Conservation (phyloP, 345 rosid genomes). For the Pelargonium nanum region DNA sequence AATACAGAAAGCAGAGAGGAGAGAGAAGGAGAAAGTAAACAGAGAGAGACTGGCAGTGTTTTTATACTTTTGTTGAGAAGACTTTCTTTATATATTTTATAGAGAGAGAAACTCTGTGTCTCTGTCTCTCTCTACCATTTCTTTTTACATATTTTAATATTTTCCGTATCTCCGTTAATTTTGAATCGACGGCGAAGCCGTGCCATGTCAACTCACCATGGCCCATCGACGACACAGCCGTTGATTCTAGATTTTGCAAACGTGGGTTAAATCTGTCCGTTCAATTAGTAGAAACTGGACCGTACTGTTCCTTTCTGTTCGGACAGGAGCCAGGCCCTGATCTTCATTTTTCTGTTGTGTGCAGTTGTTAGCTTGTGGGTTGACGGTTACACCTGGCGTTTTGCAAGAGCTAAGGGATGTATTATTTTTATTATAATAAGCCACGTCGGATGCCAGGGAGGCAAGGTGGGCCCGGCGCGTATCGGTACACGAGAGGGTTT, state of each 20-base stretch:
- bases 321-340: neutral
- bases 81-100: constrained; percentile 15
- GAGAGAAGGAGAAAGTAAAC: constrained; percentile 15
- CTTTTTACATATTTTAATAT: too few relatives aligned
- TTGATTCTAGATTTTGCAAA: too few relatives aligned
- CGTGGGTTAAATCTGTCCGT: neutral
- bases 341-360: constrained; percentile 4
- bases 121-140: too few relatives aligned
- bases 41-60: constrained; percentile 3
- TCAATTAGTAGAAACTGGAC: neutral
- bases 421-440: neutral
- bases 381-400: constrained; percentile 39
- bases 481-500: too few relatives aligned
- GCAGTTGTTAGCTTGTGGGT: constrained; percentile 29
- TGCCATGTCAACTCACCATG: neutral
- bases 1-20: constrained; percentile 5
- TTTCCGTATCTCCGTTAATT: neutral
- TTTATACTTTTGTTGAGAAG: constrained; percentile 32
- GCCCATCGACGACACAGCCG: neutral
- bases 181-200: neutral
- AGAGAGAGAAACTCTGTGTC: neutral
- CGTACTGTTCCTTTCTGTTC: neutral
- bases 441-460: constrained; percentile 23
- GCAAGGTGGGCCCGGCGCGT: constrained; percentile 7
- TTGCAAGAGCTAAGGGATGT: too few relatives aligned